A percentile compares a stretch with the other conserved stretches of the same genome.
phyloP scores from a whole-genome alignment of 192 early-diverging fungal species.

The Backusella tarrabulga region DNA sequence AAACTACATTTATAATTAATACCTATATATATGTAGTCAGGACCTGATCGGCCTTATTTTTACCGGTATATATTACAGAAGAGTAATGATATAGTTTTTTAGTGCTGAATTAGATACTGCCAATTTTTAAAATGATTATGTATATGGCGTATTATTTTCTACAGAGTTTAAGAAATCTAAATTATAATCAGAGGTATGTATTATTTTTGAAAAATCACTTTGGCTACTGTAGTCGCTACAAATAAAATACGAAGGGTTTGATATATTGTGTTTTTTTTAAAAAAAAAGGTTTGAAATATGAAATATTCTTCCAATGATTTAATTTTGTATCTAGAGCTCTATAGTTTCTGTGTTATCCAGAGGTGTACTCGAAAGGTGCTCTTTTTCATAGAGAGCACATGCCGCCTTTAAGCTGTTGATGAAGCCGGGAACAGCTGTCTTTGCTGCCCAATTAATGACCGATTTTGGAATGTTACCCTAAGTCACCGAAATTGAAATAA shows the following conservation, averaged over 20 bases:
- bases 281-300: neutral
- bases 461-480: slow-evolving; percentile 38
- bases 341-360: neutral
- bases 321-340: neutral
- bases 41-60: too few species aligned
- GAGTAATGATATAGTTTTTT: too few species aligned
- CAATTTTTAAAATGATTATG: too few species aligned
- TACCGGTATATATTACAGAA: too few species aligned
- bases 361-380: neutral
- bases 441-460: slow-evolving; percentile 42
- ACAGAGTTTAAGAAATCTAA: too few species aligned
- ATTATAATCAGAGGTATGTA: neutral
- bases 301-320: neutral
- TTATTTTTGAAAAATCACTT: neutral
- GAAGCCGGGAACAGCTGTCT: slow-evolving; percentile 37
- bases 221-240: neutral
- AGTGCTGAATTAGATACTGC: too few species aligned
- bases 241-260: neutral
- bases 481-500: neutral
- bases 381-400: slow-evolving; percentile 18
- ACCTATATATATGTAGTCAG: too few species aligned
- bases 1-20: too few species aligned
- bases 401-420: slow-evolving; percentile 28
- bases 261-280: neutral
- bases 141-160: too few species aligned